Evolutionary conservation across 2,329 filamentous ascomycete genomes (phyloP).

Genomic region (Scortechinia acanthostroma): DNA sequence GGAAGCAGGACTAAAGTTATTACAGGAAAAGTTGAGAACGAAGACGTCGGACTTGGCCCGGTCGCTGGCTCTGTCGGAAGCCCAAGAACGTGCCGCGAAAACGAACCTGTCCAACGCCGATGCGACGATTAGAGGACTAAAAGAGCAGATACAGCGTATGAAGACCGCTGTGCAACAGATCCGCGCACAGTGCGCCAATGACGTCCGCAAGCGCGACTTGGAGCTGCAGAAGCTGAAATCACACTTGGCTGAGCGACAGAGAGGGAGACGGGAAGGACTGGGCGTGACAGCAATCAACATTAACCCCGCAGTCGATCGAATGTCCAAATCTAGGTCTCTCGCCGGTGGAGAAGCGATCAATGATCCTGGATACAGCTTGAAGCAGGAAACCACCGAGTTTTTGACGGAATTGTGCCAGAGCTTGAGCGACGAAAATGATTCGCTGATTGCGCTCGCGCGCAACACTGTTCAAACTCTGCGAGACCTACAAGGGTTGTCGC

Average conservation of each 20-base stretch:
- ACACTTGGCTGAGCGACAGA: conserved; percentile 68
- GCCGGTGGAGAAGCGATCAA: conserved; percentile 11
- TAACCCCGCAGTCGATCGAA: conserved; percentile 37
- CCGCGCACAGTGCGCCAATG: conserved; percentile 78
- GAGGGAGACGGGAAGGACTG: conserved; percentile 44
- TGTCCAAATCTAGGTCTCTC: conserved; percentile 31
- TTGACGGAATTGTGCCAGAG: conserved; percentile 76
- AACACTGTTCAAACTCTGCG: conserved; percentile 67
- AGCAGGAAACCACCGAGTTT: conserved; percentile 84
- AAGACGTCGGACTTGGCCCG: conserved; percentile 45
- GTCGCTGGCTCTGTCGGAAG: conserved; percentile 50
- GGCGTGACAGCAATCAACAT: conserved; percentile 49
- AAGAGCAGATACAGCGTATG: conserved; percentile 75
- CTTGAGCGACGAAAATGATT: conserved; percentile 87
- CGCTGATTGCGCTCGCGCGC: conserved; percentile 64
- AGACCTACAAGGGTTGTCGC: conserved; percentile 52
- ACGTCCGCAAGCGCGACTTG: conserved; percentile 81
- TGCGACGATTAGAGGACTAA: conserved; percentile 65
- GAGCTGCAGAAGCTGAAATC: conserved; percentile 85
- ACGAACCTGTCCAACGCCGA: conserved; percentile 70
- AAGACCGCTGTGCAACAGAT: conserved; percentile 77
- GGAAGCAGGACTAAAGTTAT: too few species aligned
- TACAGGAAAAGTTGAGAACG: conserved; percentile 27
- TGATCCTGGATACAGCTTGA: conserved; percentile 61
- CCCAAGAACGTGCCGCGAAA: conserved; percentile 65